Base-by-base conservation (phyloP, 768 basidiomycete species). In the Serendipita vermifera region DNA sequence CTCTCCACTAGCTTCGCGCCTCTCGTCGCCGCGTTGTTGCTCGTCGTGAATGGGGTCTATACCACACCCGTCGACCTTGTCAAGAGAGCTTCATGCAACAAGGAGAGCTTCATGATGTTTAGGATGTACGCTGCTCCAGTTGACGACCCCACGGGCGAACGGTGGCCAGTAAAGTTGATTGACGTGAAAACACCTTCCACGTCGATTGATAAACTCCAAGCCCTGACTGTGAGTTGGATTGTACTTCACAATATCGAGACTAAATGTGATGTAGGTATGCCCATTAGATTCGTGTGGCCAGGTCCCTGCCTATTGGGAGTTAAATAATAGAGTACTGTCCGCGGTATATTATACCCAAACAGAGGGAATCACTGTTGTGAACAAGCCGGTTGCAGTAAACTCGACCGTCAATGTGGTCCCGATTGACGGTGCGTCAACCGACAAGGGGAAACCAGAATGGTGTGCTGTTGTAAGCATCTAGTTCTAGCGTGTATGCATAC, bases 81-180 rank as follows among this genome's bases (percentile, higher is more conserved):
- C 15, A 29, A 51, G 2, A 20, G 46, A 26, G 46, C 46, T 20
- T 20, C 46, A 2, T 51, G 46, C 46, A 51, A 51, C 22, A 51
- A 51, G 22, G 15, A 17, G 15, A 29, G 29, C 22, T 51, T 26
- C 31, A 29, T 20, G 31, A 15, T 29, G 27, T 51, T 51, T 29
- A 51, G 27, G 46, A 26, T 51, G 22, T 51, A 51, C 22, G 46
- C 46, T 15, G 46, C 46, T 4, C 46, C 46, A 15, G 46, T 51
- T n/a, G 35, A n/a, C 35, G 20, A 51, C n/a, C 46, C 46, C 20
- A 29, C 20, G 6, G 6, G n/a, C 7, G 46, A 51, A 7, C 31
- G 46, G 46, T 6, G 15, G 46, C 46, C n/a, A 29, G 20, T 51
- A 20, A 51, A 29, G 7, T 29, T 51, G 20, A 13, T 14, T 6